Evolutionary conservation across 495 filamentous ascomycete species (phyloP), one percentile per base, ranked within the genome.

Genomic region (Podospora bellae-mahoneyi): DNA sequence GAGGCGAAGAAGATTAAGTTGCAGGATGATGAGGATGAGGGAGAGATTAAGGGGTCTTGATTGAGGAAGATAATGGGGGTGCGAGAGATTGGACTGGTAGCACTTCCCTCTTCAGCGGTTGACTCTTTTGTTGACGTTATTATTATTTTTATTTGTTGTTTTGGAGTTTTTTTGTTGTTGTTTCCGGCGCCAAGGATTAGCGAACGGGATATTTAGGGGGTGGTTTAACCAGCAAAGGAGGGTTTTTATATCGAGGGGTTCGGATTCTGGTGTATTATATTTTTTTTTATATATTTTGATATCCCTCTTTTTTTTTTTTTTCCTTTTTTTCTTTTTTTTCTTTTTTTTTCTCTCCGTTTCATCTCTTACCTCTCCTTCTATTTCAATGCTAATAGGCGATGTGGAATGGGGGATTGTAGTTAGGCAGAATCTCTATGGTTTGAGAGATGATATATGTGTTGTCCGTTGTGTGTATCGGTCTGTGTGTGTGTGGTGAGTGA

Each of bases 11-110:
- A 63, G 54, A 30, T 59, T 28, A 64, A 55, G 61, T 4, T 68
- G 63, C 64, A 60, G 18, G 62, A 53, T 19, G 55, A 26, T 16
- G 72, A 68, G 30, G 74, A 75, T 60, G 74, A 75, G 34, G 73
- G 74, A 0, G 74, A 76, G 64, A 73, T 75, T 23, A 66, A 64
- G 64, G 62, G 53, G 6, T 61, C 65, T 30, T 64, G 20, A 48
- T 48, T 3, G 13, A 10, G 5, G 39, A 10, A 48, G 39, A 16
- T 48, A 48, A 9, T 5, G 39, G 39, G 7, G 30, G 30, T 32
- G 30, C 30, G 7, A 10, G 15, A 48, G 39, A 18, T 10, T 48
- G 39, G 9, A 13, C 15, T 48, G 30, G 30, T 7, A 32, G 30
- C 39, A 16, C 39, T 10, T 5, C 39, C 39, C 9, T 48, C 3